Evolutionary conservation across 192 early-diverging fungal species (phyloP).

Genomic region (Backusella luteola): DNA sequence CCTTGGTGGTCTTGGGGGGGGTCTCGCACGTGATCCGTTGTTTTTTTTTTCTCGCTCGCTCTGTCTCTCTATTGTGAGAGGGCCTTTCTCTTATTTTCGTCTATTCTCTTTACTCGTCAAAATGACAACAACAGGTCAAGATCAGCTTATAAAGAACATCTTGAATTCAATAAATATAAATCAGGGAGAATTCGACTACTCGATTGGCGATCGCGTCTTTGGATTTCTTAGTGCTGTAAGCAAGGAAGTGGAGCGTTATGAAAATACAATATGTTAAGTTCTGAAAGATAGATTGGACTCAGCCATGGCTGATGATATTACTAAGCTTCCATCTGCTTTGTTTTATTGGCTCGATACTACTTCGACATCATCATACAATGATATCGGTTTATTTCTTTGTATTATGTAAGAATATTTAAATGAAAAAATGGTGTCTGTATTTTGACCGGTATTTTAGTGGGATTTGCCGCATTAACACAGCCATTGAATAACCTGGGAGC

Average conservation of each 20-base stretch:
- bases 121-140: background rate
- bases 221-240: background rate
- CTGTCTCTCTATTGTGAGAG: too few species aligned
- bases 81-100: background rate
- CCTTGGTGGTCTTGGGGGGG: too few species aligned
- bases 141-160: background rate
- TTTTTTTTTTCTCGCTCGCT: too few species aligned
- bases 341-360: slow-evolving; percentile 34
- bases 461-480: slow-evolving; percentile 43
- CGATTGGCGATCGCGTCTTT: background rate
- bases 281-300: slow-evolving; percentile 49
- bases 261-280: background rate
- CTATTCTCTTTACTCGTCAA: background rate
- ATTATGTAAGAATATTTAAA: slow-evolving; percentile 30
- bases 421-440: background rate
- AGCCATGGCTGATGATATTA: slow-evolving; percentile 45
- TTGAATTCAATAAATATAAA: slow-evolving; percentile 1
- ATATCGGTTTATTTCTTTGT: slow-evolving; percentile 43
- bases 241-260: background rate
- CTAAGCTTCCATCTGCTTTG: slow-evolving; percentile 38
- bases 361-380: slow-evolving; percentile 40
- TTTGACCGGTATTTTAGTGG: slow-evolving; percentile 22
- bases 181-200: background rate
- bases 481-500: slow-evolving; percentile 41
- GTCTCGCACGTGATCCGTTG: background rate